A percentile compares a stretch with the other conserved stretches of the same genome.
These are phyloP conservation scores for Triticum timopheevii DNA, from an alignment of 176 grass and related monocot species.

Conservation along the genomic window DNA sequence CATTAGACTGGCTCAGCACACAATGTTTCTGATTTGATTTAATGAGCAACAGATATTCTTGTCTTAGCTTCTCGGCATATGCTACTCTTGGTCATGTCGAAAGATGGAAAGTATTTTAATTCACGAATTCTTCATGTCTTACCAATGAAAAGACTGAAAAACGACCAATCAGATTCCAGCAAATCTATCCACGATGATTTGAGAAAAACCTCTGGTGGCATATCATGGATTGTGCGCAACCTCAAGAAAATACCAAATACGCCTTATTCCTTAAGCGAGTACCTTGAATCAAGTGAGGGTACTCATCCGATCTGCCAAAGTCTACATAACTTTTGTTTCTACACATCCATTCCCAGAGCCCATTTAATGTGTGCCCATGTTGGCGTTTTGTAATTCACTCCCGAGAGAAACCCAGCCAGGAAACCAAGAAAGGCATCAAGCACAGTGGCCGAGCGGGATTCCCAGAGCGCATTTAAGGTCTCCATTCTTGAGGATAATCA, in stretches of 20 bases:
- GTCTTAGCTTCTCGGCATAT: not conserved
- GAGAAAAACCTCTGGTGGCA: not conserved
- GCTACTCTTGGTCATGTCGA: not conserved
- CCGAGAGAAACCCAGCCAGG: too few relatives aligned
- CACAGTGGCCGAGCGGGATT: too few relatives aligned
- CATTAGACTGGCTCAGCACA: not conserved
- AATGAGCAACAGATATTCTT: not conserved
- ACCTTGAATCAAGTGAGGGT: not conserved
- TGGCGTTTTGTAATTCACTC: too few relatives aligned
- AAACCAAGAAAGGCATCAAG: too few relatives aligned
- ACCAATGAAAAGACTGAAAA: too few relatives aligned
- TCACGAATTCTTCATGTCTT: too few relatives aligned
- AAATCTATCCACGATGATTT: not conserved
- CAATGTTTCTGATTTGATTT: not conserved
- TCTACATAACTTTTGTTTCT: conserved; percentile 37
- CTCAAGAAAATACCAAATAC: not conserved
- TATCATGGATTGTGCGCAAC: not conserved
- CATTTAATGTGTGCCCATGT: not conserved
- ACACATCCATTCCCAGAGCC: conserved; percentile 22
- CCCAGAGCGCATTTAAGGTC: too few relatives aligned
- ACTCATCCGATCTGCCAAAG: not conserved
- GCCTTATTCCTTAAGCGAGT: not conserved
- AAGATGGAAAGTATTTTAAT: not conserved
- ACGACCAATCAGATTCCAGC: not conserved
- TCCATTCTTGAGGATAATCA: too few relatives aligned